phyloP scores from a whole-genome alignment of 257 asterid genomes.

The Knoxia roxburghii region DNA sequence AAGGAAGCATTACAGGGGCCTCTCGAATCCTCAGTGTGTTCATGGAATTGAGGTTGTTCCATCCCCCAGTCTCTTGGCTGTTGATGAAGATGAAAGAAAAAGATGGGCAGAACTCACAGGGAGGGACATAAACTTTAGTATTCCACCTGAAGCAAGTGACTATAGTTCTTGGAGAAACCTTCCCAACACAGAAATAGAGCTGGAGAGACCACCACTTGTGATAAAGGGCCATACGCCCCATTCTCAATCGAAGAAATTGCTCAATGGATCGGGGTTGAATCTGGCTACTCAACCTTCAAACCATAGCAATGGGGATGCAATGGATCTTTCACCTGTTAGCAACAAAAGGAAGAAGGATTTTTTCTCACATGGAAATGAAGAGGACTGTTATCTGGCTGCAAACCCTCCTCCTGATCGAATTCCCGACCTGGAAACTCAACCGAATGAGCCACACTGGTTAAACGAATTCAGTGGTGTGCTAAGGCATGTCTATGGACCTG shows the following conservation, averaged over 20 bases:
- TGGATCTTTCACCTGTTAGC: constrained; percentile 45
- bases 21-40: constrained; percentile 91
- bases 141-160: constrained; percentile 77
- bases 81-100: constrained; percentile 66
- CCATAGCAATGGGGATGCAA: constrained; percentile 52
- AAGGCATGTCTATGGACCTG: constrained; percentile 68
- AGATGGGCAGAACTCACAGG: constrained; percentile 89
- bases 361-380: constrained; percentile 43
- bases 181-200: constrained; percentile 75
- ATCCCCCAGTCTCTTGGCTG: constrained; percentile 51
- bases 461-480: constrained; percentile 65
- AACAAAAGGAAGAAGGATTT: constrained; percentile 64
- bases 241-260: constrained; percentile 49
- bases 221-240: constrained; percentile 38
- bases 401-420: constrained; percentile 36
- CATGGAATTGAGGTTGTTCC: constrained; percentile 81
- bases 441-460: constrained; percentile 61
- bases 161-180: constrained; percentile 75
- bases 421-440: constrained; percentile 53
- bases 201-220: constrained; percentile 47
- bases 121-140: constrained; percentile 54
- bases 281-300: constrained; percentile 48
- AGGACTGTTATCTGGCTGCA: constrained; percentile 40
- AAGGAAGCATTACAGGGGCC: constrained; percentile 86
- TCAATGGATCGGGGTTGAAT: constrained; percentile 67